These are phyloP conservation scores for Isabelozyma pseudorhagii DNA, from an alignment of 805 yeast species.

Conservation along the genomic window DNA sequence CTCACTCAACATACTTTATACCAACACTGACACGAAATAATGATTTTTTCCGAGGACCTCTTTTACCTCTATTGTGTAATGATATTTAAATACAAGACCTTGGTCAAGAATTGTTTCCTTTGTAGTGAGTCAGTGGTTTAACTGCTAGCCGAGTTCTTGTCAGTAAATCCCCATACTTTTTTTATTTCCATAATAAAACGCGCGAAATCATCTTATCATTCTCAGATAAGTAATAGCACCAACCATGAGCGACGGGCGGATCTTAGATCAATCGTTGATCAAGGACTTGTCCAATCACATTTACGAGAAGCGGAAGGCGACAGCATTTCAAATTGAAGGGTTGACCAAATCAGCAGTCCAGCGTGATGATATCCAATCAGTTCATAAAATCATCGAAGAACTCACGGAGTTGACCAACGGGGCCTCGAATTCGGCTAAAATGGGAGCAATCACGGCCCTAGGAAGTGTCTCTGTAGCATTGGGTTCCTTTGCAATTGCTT, in stretches of 20 bases:
- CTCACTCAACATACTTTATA: not conserved
- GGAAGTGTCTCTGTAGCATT: conserved; percentile 95
- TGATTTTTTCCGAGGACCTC: not conserved
- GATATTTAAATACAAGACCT: too few relatives aligned
- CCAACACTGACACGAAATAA: not conserved
- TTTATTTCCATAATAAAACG: too few relatives aligned
- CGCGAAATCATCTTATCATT: too few relatives aligned
- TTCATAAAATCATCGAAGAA: conserved; percentile 66
- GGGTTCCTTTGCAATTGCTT: conserved; percentile 79
- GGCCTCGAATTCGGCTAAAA: conserved; percentile 70
- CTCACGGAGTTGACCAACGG: conserved; percentile 72
- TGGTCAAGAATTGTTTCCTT: too few relatives aligned
- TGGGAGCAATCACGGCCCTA: conserved; percentile 93
- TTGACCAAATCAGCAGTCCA: conserved; percentile 67
- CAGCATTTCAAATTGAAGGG: conserved; percentile 67
- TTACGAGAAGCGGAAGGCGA: conserved; percentile 45
- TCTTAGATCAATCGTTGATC: conserved; percentile 33
- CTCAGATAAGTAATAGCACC: not conserved
- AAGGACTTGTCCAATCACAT: conserved; percentile 45
- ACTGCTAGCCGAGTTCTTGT: too few relatives aligned
- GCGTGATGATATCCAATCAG: conserved; percentile 56
- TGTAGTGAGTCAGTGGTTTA: too few relatives aligned
- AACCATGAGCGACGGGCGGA: conserved; percentile 20
- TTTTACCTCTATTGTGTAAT: too few relatives aligned
- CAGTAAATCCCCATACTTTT: too few relatives aligned